Conservation (phyloP, 352 stramenopile species). For the Pythium grandisporangium region DNA sequence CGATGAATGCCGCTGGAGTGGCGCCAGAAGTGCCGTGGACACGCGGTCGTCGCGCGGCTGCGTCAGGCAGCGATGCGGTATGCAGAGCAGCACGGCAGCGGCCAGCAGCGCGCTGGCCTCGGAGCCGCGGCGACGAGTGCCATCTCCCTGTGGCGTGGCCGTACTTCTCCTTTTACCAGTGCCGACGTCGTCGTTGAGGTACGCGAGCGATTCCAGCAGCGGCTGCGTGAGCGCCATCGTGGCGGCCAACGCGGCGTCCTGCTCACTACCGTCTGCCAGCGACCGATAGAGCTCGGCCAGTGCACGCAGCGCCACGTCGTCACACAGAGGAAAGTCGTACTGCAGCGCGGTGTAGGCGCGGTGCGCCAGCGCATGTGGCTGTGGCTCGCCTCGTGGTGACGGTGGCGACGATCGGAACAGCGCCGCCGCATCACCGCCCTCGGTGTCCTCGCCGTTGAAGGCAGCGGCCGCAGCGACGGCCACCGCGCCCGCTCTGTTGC, state of each 20-base stretch:
- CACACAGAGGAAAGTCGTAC: constrained; percentile 41
- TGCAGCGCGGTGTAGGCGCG: constrained; percentile 37
- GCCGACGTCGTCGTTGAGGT: constrained; percentile 25
- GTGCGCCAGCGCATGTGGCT: constrained; percentile 7
- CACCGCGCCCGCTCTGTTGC: background rate
- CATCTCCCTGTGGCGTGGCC: too few species aligned
- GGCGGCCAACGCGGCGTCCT: background rate
- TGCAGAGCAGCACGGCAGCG: constrained; percentile 27
- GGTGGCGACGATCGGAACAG: constrained; percentile 15
- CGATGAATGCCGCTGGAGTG: too few species aligned
- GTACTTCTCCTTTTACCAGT: too few species aligned
- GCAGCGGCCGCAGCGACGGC: constrained; percentile 1
- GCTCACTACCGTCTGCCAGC: constrained; percentile 8
- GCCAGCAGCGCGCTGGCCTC: constrained; percentile 33
- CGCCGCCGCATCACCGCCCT: constrained; percentile 6
- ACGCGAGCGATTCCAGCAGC: constrained; percentile 34
- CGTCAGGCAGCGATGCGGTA: constrained; percentile 22
- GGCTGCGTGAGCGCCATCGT: constrained; percentile 23
- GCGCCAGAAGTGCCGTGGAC: constrained; percentile 16
- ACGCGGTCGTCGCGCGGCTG: constrained; percentile 8
- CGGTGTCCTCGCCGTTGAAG: constrained; percentile 4
- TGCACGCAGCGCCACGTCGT: constrained; percentile 23
- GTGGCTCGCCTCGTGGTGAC: background rate
- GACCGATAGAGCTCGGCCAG: constrained; percentile 31
- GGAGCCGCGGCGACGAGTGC: constrained; percentile 10